Conservation (phyloP, 23 red algal species). For the Gracilaria caudata region DNA sequence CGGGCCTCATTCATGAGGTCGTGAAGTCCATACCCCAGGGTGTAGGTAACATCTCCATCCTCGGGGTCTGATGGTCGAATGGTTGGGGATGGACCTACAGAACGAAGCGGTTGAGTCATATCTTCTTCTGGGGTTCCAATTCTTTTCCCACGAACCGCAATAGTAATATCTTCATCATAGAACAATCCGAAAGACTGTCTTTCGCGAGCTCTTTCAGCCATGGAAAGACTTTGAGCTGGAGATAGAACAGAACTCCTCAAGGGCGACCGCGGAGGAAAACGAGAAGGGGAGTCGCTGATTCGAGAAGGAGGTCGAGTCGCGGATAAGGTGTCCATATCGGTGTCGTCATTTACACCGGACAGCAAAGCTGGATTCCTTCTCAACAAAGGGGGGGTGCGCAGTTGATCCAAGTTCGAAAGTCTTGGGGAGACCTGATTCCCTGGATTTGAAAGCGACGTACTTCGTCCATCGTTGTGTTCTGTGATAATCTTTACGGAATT, state of each 20-base stretch:
- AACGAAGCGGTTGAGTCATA: conserved; percentile 9
- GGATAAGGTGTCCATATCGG: conserved; percentile 18
- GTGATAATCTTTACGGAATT: conserved; percentile 27
- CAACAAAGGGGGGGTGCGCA: background rate
- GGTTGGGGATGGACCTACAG: background rate
- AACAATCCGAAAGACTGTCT: conserved; percentile 31
- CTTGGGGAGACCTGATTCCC: background rate
- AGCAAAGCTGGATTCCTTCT: background rate
- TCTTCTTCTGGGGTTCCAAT: background rate
- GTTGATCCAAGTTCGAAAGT: background rate
- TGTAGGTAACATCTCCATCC: conserved; percentile 7
- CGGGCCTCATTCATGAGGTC: conserved; percentile 15
- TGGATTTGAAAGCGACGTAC: background rate
- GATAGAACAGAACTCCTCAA: background rate
- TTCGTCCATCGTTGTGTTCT: conserved; percentile 4
- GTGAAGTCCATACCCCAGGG: conserved; percentile 5
- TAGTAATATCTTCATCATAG: conserved; percentile 29
- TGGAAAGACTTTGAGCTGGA: background rate
- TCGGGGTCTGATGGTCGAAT: background rate
- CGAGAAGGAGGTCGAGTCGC: conserved; percentile 2
- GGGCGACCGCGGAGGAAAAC: background rate
- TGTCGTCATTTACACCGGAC: conserved; percentile 23
- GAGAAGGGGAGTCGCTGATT: conserved; percentile 17
- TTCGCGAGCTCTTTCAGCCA: background rate
- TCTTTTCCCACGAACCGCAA: background rate